Evolutionary conservation across 2,329 filamentous ascomycete genomes (phyloP), one percentile per base, ranked within the genome.

Genomic region (Paramyrothecium sp.): DNA sequence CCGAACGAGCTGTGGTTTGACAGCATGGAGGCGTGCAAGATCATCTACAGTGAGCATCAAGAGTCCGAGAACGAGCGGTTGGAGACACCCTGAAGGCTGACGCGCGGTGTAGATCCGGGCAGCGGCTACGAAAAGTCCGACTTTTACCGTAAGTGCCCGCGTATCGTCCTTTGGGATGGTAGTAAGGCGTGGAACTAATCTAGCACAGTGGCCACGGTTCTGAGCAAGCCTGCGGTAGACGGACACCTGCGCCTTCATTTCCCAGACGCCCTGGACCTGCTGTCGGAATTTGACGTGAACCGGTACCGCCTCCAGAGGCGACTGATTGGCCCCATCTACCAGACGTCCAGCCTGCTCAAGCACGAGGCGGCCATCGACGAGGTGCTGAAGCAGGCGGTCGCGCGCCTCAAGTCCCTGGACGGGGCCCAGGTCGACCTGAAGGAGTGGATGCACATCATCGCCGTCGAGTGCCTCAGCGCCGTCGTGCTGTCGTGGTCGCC

Each of bases 381-480:
- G 0, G 78, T 80, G 1, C 61, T 82, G 7, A 57, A 65, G 3
- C 63, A 64, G 0, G 72, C 68, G 1, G 58, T 80, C 1, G 57
- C 68, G 3, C 74, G 71, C 23, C 61, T 84, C 0, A 67, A 64
- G 3, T 56, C 58, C 0, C 63, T 81, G 1, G 50, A 72, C 0
- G 78, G 78, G 0, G 62, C 65, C 2, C 71, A 76, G 26, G 63
- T 83, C 3, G 78, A 83, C 56, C 63, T 84, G 19, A 79, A 78
- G 53, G 77, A 81, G 55, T 84, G 81, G 81, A 83, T 83, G 80
- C 81, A 84, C 66, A 82, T 84, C 56, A 70, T 82, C 19, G 76
- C 74, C 1, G 79, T 84, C 30, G 81, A 84, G 59, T 81, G 77
- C 21, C 75, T 84, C 2, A 76, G 78, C 1, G 79, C 79, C 1